Evolutionary conservation across 768 basidiomycete species (phyloP), one percentile per base, ranked within the genome.

Genomic region (Termitomyces sp.): DNA sequence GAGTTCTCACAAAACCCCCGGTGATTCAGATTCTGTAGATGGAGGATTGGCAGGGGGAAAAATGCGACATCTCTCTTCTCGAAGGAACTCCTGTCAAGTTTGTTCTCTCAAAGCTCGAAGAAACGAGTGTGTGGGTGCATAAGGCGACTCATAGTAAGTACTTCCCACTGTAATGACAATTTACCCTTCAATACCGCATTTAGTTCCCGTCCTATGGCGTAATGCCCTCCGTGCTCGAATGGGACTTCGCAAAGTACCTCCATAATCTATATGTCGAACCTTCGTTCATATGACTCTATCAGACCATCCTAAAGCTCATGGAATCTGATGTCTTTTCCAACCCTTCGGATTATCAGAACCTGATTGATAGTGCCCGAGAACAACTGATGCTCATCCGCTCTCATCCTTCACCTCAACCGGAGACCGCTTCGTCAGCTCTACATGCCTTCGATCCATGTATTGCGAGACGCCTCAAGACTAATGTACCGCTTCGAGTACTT

Each of bases 41-140:
- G 56, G 92, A 94, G 75, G 91, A 94, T 62, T 92, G 90, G 86
- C 90, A 92, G 67, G 80, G 88, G 54, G 94, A 97, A 59, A 94
- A 94, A 70, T 88, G 85, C 61, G 92, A 92, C 18, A 77, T 95
- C 0, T 81, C 84, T 0, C 73, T 95, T 5, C 74, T 86, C 10
- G 89, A 94, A 69, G 76, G 78, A 7, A 67, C 85, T 25, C 77
- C 83, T 16, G 78, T 81, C 16, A 73, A 73, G 44, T 76, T 78
- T 53, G 68, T 89, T 23, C 54, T 86, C 7, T 67, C 73, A 16
- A 72, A 75, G 50, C 67, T 94, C 15, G 84, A 89, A 38, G 76
- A 79, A 12, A 88, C 89, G 0, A 73, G 76, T 13, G 57, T 65
- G 20, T 94, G 90, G 88, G 64, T 93, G 5, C 66, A 71, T 5